These are phyloP conservation scores for Trichoderma gamsii DNA, from an alignment of 495 filamentous ascomycete genomes.

Conservation along the genomic window DNA sequence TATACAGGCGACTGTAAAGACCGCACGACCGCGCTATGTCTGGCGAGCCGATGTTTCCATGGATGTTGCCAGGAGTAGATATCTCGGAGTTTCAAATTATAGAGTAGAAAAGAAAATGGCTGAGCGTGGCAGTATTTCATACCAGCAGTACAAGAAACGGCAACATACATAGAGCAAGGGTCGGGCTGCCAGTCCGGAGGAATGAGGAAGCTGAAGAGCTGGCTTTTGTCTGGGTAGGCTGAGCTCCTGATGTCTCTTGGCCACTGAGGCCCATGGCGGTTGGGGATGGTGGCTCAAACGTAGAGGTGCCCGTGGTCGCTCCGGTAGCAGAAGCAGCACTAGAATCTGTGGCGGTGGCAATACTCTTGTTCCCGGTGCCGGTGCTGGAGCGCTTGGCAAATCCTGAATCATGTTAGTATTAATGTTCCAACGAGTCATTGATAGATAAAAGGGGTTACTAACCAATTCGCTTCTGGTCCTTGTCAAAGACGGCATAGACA, in stretches of 20 bases:
- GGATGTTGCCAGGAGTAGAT: background rate
- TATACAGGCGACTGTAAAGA: background rate
- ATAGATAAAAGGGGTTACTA: slow-evolving; percentile 20
- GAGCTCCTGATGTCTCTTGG: slow-evolving; percentile 18
- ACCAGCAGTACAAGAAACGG: slow-evolving; percentile 3
- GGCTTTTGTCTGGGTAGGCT: background rate
- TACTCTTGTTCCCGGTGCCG: slow-evolving; percentile 19
- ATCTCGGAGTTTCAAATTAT: background rate
- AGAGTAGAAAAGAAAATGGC: background rate
- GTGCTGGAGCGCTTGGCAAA: slow-evolving; percentile 27
- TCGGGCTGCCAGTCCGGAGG: background rate
- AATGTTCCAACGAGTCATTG: background rate
- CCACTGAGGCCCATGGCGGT: slow-evolving; percentile 15
- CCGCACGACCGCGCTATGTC: background rate
- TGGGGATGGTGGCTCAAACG: background rate
- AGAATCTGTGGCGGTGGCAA: slow-evolving; percentile 15
- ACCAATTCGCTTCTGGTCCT: slow-evolving; percentile 51
- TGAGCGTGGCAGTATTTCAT: slow-evolving; percentile 12
- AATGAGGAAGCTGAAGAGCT: background rate
- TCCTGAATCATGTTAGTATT: slow-evolving; percentile 25
- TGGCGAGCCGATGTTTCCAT: background rate
- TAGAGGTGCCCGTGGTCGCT: slow-evolving; percentile 21
- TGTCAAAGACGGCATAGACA: slow-evolving; percentile 82
- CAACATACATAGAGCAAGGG: background rate
- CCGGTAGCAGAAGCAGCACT: slow-evolving; percentile 19